Base-by-base conservation (phyloP, 2,329 filamentous ascomycete species). In the Penicillium sp. region DNA sequence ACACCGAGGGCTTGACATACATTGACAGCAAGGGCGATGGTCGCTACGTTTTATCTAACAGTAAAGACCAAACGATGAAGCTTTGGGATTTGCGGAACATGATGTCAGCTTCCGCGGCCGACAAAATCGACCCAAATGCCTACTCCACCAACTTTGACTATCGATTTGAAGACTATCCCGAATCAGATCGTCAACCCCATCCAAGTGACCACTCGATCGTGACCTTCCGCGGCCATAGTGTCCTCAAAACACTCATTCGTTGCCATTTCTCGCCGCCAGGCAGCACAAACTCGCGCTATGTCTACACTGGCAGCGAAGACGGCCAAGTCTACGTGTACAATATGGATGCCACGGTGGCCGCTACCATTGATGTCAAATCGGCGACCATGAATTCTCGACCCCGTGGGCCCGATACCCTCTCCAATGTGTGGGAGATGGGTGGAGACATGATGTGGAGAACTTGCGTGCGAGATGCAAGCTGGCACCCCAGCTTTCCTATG, bases 1-100 rank as follows among this genome's bases (percentile, higher is more conserved):
- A 89, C 68, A 88, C 85, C 0, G 86, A 89, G 73, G 86, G 86
- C 6, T 68, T 89, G 53, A 89, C 87, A 0, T 89, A 88, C 63
- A 85, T 89, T 37, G 87, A 89, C 73, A 94, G 90, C 76, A 94
- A 98, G 83, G 92, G 91, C 43, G 92, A 97, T 70, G 87, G 88
- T 2, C 86, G 94, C 59, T 98, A 98, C 75, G 90, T 98, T 8
- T 85, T 99, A 28, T 93, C 89, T 67, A 99, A 99, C 70, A 92
- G 88, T 63, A 99, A 98, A 74, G 95, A 99, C 73, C 95, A 98
- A 76, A 94, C 89, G 45, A 96, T 96, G 87, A 98, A 98, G 78
- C 84, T 99, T 0, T 99, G 95, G 95, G 95, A 99, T 75, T 75
- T 97, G 58, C 85, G 94, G 55, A 96, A 91, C 83, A 94, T 93